Evolutionary conservation across 169 alveolate species (phyloP), one percentile per base, ranked within the genome.

Genomic region (Plasmodium falciparum): DNA sequence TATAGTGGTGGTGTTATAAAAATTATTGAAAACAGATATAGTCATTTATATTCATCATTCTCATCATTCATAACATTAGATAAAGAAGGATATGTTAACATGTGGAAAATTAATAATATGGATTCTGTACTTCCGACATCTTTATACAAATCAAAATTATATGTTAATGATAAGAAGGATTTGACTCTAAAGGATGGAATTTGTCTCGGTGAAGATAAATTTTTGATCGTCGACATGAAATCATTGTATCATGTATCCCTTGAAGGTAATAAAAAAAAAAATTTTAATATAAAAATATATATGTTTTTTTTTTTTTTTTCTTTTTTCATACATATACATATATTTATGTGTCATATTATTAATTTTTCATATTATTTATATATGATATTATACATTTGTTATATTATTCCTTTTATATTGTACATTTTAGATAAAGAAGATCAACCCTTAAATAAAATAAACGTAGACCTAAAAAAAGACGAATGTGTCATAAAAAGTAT

Each of bases 11-110:
- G 91, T 15, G 13, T 83, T 33, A 24, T 83, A 54, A 83, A 83
- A 83, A 26, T 83, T 33, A 45, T 83, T 22, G 74, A 83, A 45
- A 83, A 83, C 29, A 69, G 15, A 49, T 66, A 69, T 5, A 83
- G 91, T 47, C 15, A 39, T 9, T 13, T 69, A 54, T 83, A 83
- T 47, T 85, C 91, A 43, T 83, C 85, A 8, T 22, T 54, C 15
- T 69, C 85, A 11, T 67, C 91, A 13, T 83, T 83, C 45, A 24
- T 83, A 26, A 45, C 85, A 7, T 17, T 83, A 50, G 91, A 83
- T 54, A 83, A 69, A n/a, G 69, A 20, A 69, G 91, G 91, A 47
- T 63, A 29, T 83, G 12, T 83, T 43, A 83, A 83, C 49, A 11
- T 56, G 43, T 83, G 91, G 91, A 52, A 83, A 47, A 33, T 83